Conservation (phyloP, 2,329 filamentous ascomycete species). For the Ceratocystis harringtonii region DNA sequence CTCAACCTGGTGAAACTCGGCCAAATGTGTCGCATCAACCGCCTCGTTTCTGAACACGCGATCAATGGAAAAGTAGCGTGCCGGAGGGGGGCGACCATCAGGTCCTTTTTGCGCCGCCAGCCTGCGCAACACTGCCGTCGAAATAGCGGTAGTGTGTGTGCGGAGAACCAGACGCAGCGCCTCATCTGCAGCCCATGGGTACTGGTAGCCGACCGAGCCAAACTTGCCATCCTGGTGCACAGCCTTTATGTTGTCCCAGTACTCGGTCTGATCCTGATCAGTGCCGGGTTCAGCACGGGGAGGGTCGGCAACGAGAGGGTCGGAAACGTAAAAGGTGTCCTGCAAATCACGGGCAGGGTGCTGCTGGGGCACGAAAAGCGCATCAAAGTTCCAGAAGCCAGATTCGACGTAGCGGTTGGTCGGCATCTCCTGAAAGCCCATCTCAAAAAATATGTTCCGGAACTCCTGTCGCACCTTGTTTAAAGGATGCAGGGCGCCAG, state of each 20-base stretch:
- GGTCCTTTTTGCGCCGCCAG: conserved; percentile 70
- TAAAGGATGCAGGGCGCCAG: conserved; percentile 51
- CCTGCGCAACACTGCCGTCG: conserved; percentile 78
- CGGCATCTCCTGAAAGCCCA: conserved; percentile 97
- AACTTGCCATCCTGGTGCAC: conserved; percentile 88
- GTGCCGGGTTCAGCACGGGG: conserved; percentile 41
- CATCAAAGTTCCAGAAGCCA: conserved; percentile 98
- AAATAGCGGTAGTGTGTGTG: conserved; percentile 90
- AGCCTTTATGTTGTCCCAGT: conserved; percentile 74
- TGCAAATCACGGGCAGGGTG: conserved; percentile 94
- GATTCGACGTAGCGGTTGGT: conserved; percentile 89
- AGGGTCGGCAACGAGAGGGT: conserved; percentile 61
- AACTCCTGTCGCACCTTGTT: conserved; percentile 96
- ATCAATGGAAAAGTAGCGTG: conserved; percentile 97
- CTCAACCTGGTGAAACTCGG: conserved; percentile 97
- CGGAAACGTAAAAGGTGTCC: conserved; percentile 96
- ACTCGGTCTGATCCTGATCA: conserved; percentile 47
- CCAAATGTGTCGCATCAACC: conserved; percentile 89
- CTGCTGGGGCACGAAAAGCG: conserved; percentile 92
- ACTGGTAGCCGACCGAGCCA: conserved; percentile 90
- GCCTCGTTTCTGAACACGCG: conserved; percentile 96
- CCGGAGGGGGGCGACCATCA: conserved; percentile 46
- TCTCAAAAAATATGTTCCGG: conserved; percentile 96
- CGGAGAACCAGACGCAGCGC: conserved; percentile 75
- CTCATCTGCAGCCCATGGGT: conserved; percentile 83